Evolutionary conservation across 169 alveolate genomes (phyloP).

Genomic region (Babesia bovis): DNA sequence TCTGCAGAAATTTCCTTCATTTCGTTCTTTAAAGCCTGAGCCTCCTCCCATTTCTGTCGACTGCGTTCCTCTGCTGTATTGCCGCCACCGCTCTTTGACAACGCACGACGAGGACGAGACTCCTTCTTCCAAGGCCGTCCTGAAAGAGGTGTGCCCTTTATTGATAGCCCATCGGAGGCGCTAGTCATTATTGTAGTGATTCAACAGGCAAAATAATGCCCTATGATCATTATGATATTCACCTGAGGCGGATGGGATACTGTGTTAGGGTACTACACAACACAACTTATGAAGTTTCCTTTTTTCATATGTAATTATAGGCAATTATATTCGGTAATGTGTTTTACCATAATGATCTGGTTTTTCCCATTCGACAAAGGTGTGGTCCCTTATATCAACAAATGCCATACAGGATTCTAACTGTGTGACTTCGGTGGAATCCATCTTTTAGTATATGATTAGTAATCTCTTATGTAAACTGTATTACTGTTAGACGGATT

Average conservation of each 20-base stretch:
- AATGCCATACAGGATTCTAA: no score
- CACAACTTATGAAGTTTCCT: no score
- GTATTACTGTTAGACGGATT: no score
- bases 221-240: background rate
- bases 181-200: background rate
- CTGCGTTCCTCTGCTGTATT: slow-evolving; percentile 33
- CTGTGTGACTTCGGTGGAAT: no score
- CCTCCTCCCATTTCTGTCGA: slow-evolving; percentile 50
- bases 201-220: background rate
- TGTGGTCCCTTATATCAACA: no score
- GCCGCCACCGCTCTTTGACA: slow-evolving; percentile 12
- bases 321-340: no score
- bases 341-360: no score
- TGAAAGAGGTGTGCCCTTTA: slow-evolving; percentile 64
- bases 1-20: slow-evolving; percentile 60
- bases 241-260: slow-evolving; percentile 8
- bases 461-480: no score
- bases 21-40: slow-evolving; percentile 25
- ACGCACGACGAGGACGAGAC: slow-evolving; percentile 50
- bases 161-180: slow-evolving; percentile 22
- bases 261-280: background rate
- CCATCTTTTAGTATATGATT: no score
- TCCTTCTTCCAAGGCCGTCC: slow-evolving; percentile 65
- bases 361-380: no score
- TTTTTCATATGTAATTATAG: no score